Base-by-base conservation (phyloP, 1,284 basidiomycete species). In the Lignosus rhinocerotis region DNA sequence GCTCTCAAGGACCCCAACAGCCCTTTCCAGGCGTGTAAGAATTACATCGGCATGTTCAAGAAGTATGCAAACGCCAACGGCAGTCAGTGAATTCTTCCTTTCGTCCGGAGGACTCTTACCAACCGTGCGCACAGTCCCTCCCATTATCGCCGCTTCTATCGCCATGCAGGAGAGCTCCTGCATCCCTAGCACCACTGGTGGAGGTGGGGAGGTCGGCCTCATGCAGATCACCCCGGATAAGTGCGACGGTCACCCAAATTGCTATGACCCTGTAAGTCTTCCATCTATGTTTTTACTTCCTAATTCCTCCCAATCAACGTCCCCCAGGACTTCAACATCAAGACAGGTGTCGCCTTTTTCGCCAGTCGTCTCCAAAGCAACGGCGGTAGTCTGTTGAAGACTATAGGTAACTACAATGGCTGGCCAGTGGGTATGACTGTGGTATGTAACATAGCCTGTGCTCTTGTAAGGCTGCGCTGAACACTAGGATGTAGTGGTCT, bases 141-240 rank as follows among this genome's bases (percentile, higher is more conserved):
- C 91, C 3, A 90, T 93, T 69, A 75, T 96, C 64, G 73, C 95
- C 45, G 92, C 93, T 4, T 82, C 92, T 0, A 90, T 96, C 63
- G 92, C 93, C 36, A 89, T 96, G 86, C 87, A 90, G 71, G 89
- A 90, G 73, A 86, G 84, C 43, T 76, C 80, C 47, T 96, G 94
- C 77, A 85, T 89, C 63, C 80, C 87, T 1, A 58, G 75, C n/a
- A 83, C 80, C 6, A 78, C 85, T 46, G 93, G 94, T 57, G 89
- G 87, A 25, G 90, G 78, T 10, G 91, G 92, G 53, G 93, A 94
- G 70, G 85, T 90, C 66, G 94, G 93, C 30, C 72, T 90, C 55
- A 94, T 95, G 92, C 93, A 96, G 74, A 80, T 94, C 66, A 90
- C 88, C 14, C 70, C 76, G 47, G 90, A 91, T 66, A 95, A 95